These are phyloP conservation scores for Endothia cerciana DNA, from an alignment of 2,329 filamentous ascomycete genomes.

Conservation along the genomic window DNA sequence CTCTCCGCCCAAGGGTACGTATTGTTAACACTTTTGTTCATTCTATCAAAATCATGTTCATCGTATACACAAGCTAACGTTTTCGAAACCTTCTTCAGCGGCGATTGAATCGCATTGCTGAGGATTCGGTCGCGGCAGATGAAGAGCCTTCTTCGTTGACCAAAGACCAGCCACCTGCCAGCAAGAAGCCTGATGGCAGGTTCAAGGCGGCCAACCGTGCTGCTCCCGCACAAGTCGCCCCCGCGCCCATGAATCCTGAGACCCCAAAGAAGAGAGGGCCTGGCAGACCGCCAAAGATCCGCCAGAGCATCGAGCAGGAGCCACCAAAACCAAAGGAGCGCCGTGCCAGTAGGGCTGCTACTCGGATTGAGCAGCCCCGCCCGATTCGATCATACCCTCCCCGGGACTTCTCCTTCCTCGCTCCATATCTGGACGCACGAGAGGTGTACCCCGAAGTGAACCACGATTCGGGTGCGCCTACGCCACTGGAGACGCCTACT, in stretches of 20 bases:
- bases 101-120: slow-evolving; percentile 22
- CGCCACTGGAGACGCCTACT: slow-evolving; percentile 22
- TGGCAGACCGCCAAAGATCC: slow-evolving; percentile 24
- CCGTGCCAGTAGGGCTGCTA: slow-evolving; percentile 7
- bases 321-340: slow-evolving; percentile 17
- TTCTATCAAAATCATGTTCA: not conserved
- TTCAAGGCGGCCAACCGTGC: slow-evolving; percentile 16
- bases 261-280: slow-evolving; percentile 26
- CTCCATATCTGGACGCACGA: slow-evolving; percentile 22
- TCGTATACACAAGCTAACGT: not conserved
- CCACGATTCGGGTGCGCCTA: slow-evolving; percentile 21
- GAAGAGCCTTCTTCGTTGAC: slow-evolving; percentile 17
- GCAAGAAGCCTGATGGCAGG: slow-evolving; percentile 20
- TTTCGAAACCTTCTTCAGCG: slow-evolving; percentile 15
- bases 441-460: slow-evolving; percentile 25
- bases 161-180: slow-evolving; percentile 17
- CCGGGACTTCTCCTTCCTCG: slow-evolving; percentile 25
- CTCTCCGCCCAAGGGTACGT: slow-evolving; percentile 17
- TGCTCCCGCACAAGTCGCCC: not conserved
- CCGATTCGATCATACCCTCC: slow-evolving; percentile 18
- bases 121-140: slow-evolving; percentile 18
- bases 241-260: slow-evolving; percentile 15
- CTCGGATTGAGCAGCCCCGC: slow-evolving; percentile 20
- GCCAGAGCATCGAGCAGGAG: slow-evolving; percentile 26
- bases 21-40: not conserved